Conservation (phyloP, 495 filamentous ascomycete species). For the Xylaria sp. region DNA sequence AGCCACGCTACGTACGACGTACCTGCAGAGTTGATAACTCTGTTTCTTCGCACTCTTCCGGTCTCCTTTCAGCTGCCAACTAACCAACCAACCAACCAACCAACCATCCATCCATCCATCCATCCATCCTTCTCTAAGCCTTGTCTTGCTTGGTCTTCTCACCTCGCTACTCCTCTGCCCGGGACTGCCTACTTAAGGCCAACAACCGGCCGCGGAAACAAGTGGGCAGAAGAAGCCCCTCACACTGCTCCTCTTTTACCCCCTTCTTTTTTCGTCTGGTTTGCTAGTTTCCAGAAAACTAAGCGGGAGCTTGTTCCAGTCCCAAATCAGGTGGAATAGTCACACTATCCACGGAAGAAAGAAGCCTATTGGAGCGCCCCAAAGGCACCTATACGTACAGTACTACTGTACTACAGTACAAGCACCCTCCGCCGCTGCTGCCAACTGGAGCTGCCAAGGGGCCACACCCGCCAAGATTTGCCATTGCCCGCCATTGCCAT, state of each 20-base stretch:
- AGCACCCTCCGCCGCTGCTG: neutral
- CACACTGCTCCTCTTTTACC: slow-evolving; percentile 10
- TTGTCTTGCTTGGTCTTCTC: neutral
- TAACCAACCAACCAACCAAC: neutral
- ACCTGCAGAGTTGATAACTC: neutral
- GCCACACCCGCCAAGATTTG: slow-evolving; percentile 21
- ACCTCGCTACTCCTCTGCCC: neutral
- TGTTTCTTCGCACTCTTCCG: neutral
- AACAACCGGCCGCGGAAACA: slow-evolving; percentile 11
- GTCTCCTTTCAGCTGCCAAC: neutral
- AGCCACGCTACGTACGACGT: neutral
- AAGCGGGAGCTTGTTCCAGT: slow-evolving; percentile 13
- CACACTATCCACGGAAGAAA: slow-evolving; percentile 3
- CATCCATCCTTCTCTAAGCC: neutral
- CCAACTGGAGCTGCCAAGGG: slow-evolving; percentile 13
- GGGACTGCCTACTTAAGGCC: neutral
- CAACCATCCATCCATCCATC: neutral
- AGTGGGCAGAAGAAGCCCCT: slow-evolving; percentile 14
- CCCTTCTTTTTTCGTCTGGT: neutral
- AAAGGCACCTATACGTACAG: too few species aligned
- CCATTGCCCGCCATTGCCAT: slow-evolving; percentile 16
- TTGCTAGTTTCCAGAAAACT: neutral
- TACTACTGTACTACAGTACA: too few species aligned
- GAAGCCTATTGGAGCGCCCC: slow-evolving; percentile 20
- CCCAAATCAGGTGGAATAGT: slow-evolving; percentile 2